Evolutionary conservation across 2,329 filamentous ascomycete genomes (phyloP), one percentile per base, ranked within the genome.

Genomic region (Curvularia sp.): DNA sequence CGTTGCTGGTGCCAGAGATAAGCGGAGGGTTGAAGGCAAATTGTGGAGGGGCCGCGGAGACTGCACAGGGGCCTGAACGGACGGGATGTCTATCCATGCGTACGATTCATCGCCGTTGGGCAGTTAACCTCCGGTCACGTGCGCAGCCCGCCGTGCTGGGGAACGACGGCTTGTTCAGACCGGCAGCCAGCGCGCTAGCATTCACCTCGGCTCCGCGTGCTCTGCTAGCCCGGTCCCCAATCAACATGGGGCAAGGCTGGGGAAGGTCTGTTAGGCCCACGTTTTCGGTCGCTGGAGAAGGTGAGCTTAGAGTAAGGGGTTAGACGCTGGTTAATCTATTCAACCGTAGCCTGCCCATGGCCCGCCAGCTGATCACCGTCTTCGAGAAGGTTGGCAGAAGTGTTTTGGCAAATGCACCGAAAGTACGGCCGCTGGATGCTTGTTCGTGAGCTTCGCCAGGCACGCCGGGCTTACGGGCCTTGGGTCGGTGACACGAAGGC

Each of bases 241-340:
- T 46, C 39, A 44, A 30, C 15, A 33, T 49, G 39, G 39, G 31
- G 46, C 24, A 20, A 44, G 43, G 26, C 42, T 57, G 48, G 43
- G 53, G 41, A 57, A 55, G 30, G 39, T 30, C 53, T 47, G 43
- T 44, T 24, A 54, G 53, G 49, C 50, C 56, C 50, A 49, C 48
- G 39, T 53, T 50, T 20, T 57, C 35, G 54, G 59, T 64, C 46
- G 28, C 41, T 58, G 53, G 57, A 52, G 44, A n/a, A 53, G 22
- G 43, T 47, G 42, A 64, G 51, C 49, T 52, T 58, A 63, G 59
- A 60, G 54, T 55, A 62, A 53, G 61, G 58, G 56, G 55, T 44
- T 62, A 58, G 54, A 63, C 38, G 42, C 54, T 55, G 62, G 53
- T 61, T 61, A 64, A 62, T 64, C 47, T 60, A 64, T 63, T 61